Evolutionary conservation across 257 asterid species (phyloP).

Genomic region (Coffea eugenioides): DNA sequence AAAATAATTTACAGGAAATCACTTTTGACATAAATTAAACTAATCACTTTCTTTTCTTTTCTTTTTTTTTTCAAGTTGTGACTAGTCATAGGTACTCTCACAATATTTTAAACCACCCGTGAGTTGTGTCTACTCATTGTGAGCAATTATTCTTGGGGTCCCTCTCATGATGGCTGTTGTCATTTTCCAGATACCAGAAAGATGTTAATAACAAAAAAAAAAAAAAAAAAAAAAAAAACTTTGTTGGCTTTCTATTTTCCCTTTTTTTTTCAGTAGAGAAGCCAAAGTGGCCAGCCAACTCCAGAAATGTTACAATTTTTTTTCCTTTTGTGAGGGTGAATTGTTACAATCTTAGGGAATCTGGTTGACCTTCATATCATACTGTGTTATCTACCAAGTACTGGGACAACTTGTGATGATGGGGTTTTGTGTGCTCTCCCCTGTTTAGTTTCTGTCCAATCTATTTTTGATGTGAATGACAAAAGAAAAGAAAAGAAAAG

Average conservation of each 20-base stretch:
- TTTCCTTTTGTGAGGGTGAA: not conserved
- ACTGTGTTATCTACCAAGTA: not conserved
- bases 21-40: too few species aligned
- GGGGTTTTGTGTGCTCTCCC: not conserved
- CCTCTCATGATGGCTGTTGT: not conserved
- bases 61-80: not conserved
- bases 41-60: too few species aligned
- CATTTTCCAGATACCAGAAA: not conserved
- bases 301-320: not conserved
- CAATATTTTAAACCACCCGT: not conserved
- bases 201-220: not conserved
- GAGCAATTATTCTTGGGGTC: not conserved
- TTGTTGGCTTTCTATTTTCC: too few species aligned
- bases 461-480: not conserved
- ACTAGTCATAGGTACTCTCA: not conserved
- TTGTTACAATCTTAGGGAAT: not conserved
- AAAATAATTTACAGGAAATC: too few species aligned
- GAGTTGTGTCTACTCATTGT: not conserved
- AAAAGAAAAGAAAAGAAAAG: too few species aligned
- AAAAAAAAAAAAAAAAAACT: not conserved
- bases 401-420: not conserved
- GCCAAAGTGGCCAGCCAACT: not conserved
- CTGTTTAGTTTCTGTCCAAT: not conserved
- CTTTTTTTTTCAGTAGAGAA: not conserved
- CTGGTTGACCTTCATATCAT: not conserved